These are phyloP conservation scores for Hypoxylon cercidicola DNA, from an alignment of 495 filamentous ascomycete genomes.

Conservation along the genomic window DNA sequence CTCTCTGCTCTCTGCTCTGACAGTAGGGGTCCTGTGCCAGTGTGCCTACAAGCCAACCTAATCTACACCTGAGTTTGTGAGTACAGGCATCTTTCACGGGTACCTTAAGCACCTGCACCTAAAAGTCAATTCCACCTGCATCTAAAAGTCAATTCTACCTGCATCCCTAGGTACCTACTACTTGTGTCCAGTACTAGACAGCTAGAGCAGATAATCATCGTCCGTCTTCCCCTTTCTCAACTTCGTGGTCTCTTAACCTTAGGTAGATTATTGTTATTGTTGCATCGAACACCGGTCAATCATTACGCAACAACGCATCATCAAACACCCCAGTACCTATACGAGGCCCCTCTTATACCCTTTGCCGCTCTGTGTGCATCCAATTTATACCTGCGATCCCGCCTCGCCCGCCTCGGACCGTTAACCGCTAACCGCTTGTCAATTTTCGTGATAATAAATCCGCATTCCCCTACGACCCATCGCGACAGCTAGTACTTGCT, in stretches of 20 bases:
- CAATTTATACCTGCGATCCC: slow-evolving; percentile 28
- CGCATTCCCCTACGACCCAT: not conserved
- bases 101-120: not conserved
- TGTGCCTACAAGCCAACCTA: slow-evolving; percentile 15
- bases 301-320: not conserved
- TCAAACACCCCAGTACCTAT: slow-evolving; percentile 14
- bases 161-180: no score
- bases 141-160: no score
- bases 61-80: not conserved
- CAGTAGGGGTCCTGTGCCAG: slow-evolving; percentile 6
- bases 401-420: slow-evolving; percentile 24
- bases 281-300: slow-evolving; percentile 22
- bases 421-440: slow-evolving; percentile 14
- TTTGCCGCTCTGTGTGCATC: slow-evolving; percentile 14
- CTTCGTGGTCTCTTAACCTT: no score
- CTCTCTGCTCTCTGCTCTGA: no score
- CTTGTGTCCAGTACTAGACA: no score
- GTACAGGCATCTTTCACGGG: not conserved
- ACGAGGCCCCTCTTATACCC: slow-evolving; percentile 36
- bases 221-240: no score
- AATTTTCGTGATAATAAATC: slow-evolving; percentile 8
- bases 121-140: no score
- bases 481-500: not conserved
- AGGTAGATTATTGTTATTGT: not conserved
- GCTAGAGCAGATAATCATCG: no score